Evolutionary conservation across 1,139 yeast species (phyloP).

Genomic region (Yamadazyma taylorii): DNA sequence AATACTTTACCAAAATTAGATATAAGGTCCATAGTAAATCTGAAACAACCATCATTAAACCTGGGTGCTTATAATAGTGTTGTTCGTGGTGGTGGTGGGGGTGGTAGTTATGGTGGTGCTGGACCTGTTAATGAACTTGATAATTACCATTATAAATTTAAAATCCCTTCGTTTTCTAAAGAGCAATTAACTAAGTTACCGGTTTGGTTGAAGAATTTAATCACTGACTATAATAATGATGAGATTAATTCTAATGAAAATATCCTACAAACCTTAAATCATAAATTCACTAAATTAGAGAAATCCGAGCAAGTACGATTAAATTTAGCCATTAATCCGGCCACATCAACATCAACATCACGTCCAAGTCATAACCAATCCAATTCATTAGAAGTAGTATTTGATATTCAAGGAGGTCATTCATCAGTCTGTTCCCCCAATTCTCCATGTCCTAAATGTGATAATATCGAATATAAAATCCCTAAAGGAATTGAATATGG

Average conservation of each 20-base stretch:
- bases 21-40: conserved; percentile 10
- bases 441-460: conserved; percentile 46
- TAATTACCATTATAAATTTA: conserved; percentile 36
- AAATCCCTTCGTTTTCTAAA: conserved; percentile 27
- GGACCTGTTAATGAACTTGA: conserved; percentile 17
- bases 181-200: conserved; percentile 32
- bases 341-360: too few species aligned
- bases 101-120: too few species aligned
- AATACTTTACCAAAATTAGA: conserved; percentile 23
- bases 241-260: conserved; percentile 18
- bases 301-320: conserved; percentile 49
- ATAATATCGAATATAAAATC: conserved; percentile 43
- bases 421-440: conserved; percentile 41
- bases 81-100: too few species aligned
- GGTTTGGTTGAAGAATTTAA: conserved; percentile 44
- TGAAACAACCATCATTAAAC: too few species aligned
- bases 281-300: conserved; percentile 50
- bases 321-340: conserved; percentile 28
- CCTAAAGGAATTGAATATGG: conserved; percentile 55
- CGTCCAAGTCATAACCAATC: conserved; percentile 8
- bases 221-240: conserved; percentile 7
- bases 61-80: too few species aligned
- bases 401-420: conserved; percentile 5
- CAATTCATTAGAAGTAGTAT: conserved; percentile 3
- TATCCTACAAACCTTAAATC: conserved; percentile 33